Conservation (phyloP, 495 filamentous ascomycete species). For the Baudoinia panamericana region DNA sequence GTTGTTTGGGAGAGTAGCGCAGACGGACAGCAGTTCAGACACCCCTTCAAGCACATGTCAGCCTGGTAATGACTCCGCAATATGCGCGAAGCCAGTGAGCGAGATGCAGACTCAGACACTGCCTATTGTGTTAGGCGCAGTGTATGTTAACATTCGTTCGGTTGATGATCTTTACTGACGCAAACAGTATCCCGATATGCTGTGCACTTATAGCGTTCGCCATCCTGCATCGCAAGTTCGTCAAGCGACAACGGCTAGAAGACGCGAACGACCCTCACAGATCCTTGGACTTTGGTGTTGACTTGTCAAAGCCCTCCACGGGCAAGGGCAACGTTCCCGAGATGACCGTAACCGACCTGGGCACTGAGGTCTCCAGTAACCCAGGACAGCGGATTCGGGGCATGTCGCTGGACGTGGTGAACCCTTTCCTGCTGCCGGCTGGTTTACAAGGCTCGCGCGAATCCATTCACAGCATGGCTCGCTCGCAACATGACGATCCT, state of each 20-base stretch:
- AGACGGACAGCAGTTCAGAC: background rate
- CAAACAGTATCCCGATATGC: constrained; percentile 53
- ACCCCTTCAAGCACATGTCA: constrained; percentile 15
- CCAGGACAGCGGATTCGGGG: constrained; percentile 27
- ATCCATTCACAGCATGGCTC: constrained; percentile 73
- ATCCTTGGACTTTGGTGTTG: constrained; percentile 87
- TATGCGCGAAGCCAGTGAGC: constrained; percentile 22
- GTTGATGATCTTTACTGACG: constrained; percentile 18
- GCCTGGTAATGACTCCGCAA: constrained; percentile 13
- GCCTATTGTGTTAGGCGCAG: constrained; percentile 66
- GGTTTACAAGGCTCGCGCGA: constrained; percentile 64
- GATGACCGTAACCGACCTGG: constrained; percentile 31
- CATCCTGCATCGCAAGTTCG: constrained; percentile 63
- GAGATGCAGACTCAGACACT: constrained; percentile 41
- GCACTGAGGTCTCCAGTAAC: too few relatives aligned
- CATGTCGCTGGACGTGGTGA: constrained; percentile 72
- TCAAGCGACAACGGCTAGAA: constrained; percentile 59
- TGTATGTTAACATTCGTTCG: constrained; percentile 47
- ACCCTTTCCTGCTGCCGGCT: constrained; percentile 82
- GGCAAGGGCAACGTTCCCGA: constrained; percentile 32
- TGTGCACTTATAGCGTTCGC: constrained; percentile 54
- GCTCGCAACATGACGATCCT: constrained; percentile 58
- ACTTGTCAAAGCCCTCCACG: constrained; percentile 25
- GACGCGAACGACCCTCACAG: constrained; percentile 80
- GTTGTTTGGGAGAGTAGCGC: constrained; percentile 1